phyloP scores from a whole-genome alignment of 495 filamentous ascomycete species.

The Amniculicola lignicola region DNA sequence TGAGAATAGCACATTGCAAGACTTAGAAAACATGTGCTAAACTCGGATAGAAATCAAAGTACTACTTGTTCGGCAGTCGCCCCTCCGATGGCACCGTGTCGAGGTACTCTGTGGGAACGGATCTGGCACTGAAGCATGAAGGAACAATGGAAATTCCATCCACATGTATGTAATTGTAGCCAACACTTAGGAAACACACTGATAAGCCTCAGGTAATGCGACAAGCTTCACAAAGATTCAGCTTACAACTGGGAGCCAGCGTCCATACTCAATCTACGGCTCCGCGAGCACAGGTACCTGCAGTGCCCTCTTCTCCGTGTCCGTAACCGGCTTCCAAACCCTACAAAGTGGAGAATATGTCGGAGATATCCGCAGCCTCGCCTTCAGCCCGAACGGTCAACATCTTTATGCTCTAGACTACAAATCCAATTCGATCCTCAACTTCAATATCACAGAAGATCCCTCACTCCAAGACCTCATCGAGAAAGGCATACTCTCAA shows the following conservation, averaged over 20 bases:
- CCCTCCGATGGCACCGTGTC: slow-evolving; percentile 4
- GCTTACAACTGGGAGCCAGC: background rate
- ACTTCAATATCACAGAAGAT: background rate
- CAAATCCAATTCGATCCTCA: background rate
- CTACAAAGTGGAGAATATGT: background rate
- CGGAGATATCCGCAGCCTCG: slow-evolving; percentile 8
- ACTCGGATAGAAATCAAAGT: background rate
- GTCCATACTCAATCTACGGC: slow-evolving; percentile 2
- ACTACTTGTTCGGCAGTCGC: background rate
- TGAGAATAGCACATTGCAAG: background rate
- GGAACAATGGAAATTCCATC: slow-evolving; percentile 6
- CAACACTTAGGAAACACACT: background rate
- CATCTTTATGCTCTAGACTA: slow-evolving; percentile 8
- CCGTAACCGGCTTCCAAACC: background rate
- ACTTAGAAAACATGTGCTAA: background rate
- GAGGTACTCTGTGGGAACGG: background rate
- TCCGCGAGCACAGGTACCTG: slow-evolving; percentile 5
- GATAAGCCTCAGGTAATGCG: background rate
- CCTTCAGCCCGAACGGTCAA: slow-evolving; percentile 6
- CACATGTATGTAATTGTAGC: background rate
- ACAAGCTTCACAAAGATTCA: background rate
- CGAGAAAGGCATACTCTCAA: background rate
- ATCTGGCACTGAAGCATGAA: background rate
- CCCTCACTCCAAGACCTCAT: background rate
- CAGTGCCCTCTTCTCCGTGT: slow-evolving; percentile 5